Base-by-base conservation (phyloP, 495 filamentous ascomycete species). In the Daldinia decipiens region DNA sequence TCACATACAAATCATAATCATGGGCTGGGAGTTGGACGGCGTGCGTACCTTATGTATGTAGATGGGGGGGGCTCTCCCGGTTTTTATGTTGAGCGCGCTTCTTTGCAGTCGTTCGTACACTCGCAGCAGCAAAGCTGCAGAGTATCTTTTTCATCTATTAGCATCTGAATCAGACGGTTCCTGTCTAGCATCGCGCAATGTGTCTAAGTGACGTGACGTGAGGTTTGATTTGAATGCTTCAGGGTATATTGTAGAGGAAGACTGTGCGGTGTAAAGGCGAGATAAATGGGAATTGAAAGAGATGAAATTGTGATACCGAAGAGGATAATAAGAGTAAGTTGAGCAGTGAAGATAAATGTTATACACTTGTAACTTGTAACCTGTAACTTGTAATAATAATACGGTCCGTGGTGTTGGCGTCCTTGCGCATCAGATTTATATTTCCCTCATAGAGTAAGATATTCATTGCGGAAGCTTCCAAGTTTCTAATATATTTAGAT, bases 11-110 rank as follows among this genome's bases (percentile, higher is more conserved):
- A 62, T 71, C 68, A 71, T 71, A 67, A 52, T 39, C 61, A 43
- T 54, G 40, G 64, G 65, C 53, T 65, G 38, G 70, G 70, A 68
- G 70, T 72, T 72, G 69, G 70, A 60, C 65, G 70, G 70, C 65
- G 55, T 65, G 21, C 39, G 32, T 53, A 53, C 50, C 50, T 53
- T 53, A 53, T 59, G 62, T 71, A 71, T 71, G 64, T 72, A 68
- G 59, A 67, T 40, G 55, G 64, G 55, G 31, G 27, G 21, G 27
- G 24, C 26, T 53, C 43, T 59, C 50, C 29, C 38, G 32, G 24
- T 62, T 65, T 65, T 70, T 52, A 54, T 62, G 62, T 67, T 63
- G 32, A 67, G 58, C 55, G 27, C 15, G 53, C 59, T 63, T 53
- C 64, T 59, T 34, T 13, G 50, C 50, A 47, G 43, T 47, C 43